phyloP scores from a whole-genome alignment of 1,139 yeast genomes.

The Waltiozyma sp. region DNA sequence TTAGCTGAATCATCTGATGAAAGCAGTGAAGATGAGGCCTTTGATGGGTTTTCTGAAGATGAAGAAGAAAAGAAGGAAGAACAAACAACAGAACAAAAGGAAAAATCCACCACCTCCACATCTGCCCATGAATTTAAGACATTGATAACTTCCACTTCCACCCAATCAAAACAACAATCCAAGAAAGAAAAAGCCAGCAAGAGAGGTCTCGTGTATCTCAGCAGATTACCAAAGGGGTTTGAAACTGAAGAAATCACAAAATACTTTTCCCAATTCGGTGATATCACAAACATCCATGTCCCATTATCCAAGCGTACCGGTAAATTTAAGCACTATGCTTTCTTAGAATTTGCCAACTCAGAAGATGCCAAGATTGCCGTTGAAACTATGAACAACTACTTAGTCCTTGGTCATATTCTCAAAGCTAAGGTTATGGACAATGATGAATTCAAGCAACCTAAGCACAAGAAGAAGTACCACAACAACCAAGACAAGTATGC shows the following conservation, averaged over 20 bases:
- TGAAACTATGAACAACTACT: conserved; percentile 92
- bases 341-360: conserved; percentile 63
- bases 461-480: conserved; percentile 40
- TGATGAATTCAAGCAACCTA: conserved; percentile 35
- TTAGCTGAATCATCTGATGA: background rate
- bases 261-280: conserved; percentile 87
- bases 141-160: conserved; percentile 6
- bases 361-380: conserved; percentile 83
- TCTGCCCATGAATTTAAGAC: conserved; percentile 21
- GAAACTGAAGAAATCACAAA: conserved; percentile 64
- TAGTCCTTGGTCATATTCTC: conserved; percentile 76
- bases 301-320: conserved; percentile 91
- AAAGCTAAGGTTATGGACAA: conserved; percentile 51
- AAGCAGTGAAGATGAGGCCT: conserved; percentile 15
- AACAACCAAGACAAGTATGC: conserved; percentile 36
- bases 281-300: conserved; percentile 60
- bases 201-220: conserved; percentile 70
- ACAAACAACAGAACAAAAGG: conserved; percentile 16
- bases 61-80: conserved; percentile 23
- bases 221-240: conserved; percentile 89
- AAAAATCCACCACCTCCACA: conserved; percentile 7
- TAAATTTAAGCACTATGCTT: conserved; percentile 85
- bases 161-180: background rate
- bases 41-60: conserved; percentile 24
- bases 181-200: conserved; percentile 9